These are phyloP conservation scores for Phytophthora citricola DNA, from an alignment of 352 stramenopile species.

Conservation along the genomic window DNA sequence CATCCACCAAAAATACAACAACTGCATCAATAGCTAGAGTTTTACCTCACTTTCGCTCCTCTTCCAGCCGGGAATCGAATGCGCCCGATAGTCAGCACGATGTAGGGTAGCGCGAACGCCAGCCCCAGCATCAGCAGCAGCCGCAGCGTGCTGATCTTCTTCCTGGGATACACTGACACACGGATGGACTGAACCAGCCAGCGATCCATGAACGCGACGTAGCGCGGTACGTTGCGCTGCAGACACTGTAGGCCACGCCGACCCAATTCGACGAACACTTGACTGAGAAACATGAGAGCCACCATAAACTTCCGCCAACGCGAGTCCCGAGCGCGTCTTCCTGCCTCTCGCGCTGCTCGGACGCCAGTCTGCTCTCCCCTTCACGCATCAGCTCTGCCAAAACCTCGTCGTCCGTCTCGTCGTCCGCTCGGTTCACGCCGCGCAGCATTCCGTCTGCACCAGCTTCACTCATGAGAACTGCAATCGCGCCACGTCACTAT, in stretches of 20 bases:
- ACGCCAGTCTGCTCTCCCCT: slow-evolving; percentile 36
- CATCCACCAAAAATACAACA: not conserved
- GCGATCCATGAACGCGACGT: slow-evolving; percentile 58
- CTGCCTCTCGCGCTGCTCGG: slow-evolving; percentile 25
- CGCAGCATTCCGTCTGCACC: slow-evolving; percentile 17
- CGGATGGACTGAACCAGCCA: slow-evolving; percentile 59
- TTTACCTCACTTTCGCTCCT: slow-evolving; percentile 18
- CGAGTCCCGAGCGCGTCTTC: slow-evolving; percentile 18
- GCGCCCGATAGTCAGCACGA: slow-evolving; percentile 52
- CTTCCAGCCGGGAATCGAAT: slow-evolving; percentile 35
- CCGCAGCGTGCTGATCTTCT: slow-evolving; percentile 44
- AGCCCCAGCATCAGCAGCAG: slow-evolving; percentile 49
- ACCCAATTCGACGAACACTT: slow-evolving; percentile 59
- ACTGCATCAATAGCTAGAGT: not conserved
- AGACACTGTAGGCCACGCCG: slow-evolving; percentile 49
- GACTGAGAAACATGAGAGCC: slow-evolving; percentile 52
- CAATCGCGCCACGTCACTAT: no score
- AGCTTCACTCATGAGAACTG: not conserved
- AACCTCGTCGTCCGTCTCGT: slow-evolving; percentile 54
- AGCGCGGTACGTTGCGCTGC: slow-evolving; percentile 55
- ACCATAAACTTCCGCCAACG: slow-evolving; percentile 51
- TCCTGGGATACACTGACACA: slow-evolving; percentile 42
- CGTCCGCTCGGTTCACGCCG: slow-evolving; percentile 28
- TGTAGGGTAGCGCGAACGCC: slow-evolving; percentile 50
- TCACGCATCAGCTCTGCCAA: slow-evolving; percentile 53